Base-by-base conservation (phyloP, 306 rosid species). In the Castanea crenata region DNA sequence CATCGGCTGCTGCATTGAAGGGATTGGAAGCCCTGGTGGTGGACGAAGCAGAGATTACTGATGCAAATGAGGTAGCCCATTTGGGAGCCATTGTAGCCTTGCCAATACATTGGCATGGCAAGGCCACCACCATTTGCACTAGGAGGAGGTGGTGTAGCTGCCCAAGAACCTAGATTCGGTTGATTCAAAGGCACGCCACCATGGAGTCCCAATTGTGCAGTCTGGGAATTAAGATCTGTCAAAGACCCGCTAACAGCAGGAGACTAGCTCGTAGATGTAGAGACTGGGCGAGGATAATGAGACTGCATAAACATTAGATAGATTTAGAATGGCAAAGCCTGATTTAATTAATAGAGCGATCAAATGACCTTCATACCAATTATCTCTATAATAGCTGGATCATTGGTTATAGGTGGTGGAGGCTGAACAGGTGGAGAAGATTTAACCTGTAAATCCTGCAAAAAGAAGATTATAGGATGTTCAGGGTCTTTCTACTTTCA, bases 31-130 rank as follows among this genome's bases (percentile, higher is more conserved):
- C 65, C 95, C 97, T 35, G 88, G 92, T 81, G 97, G 97, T 18
- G 97, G 97, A 67, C 87, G 91, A 82, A 94, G 88, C 85, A 92
- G 78, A 65, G 97, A 74, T 75, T 91, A 97, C 74, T 92, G 98
- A 51, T 86, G 94, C 83, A 92, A 76, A 7, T 91, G 94, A 69
- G 97, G 95, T 79, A 88, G 92, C 69, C 91, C 98, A 77, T 80
- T 90, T 55, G 93, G 88, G 97, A 88, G 78, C 94, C 97, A 86
- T 94, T 92, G 73, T 90, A 94, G 84, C 98, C 98, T 87, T 89
- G 98, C 97, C 97, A 94, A 82, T 91, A 92, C 97, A 94, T 87
- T 56, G 98, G 97, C 92, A 92, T 76, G 18, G 94, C 87, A 81
- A 94, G 91, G 62, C 92, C 94, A n/a, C 90, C 87, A 75, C 90